A percentile compares a stretch with the other conserved stretches of the same genome.
Conservation (phyloP, 768 basidiomycete genomes). For the Tricholoma hemisulphureum region DNA sequence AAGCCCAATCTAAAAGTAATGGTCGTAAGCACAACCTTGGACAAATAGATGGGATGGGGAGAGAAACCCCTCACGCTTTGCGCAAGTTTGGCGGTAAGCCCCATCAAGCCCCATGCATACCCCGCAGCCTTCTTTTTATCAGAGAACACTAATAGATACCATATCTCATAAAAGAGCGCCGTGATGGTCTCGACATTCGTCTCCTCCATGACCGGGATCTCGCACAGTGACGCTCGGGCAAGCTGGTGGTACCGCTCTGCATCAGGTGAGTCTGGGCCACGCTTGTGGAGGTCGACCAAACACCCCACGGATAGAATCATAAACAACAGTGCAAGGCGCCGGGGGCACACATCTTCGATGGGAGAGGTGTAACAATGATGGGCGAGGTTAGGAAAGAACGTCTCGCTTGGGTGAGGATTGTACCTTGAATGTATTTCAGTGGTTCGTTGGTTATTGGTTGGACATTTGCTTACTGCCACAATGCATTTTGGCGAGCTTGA, state of each 20-base stretch:
- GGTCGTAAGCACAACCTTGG: not conserved
- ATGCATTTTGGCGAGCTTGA: conserved; percentile 59
- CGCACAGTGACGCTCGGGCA: conserved; percentile 57
- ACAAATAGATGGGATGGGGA: not conserved
- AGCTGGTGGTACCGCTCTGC: conserved; percentile 60
- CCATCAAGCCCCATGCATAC: conserved; percentile 56
- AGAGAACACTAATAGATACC: conserved; percentile 69
- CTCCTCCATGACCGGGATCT: conserved; percentile 65
- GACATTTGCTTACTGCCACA: conserved; percentile 54
- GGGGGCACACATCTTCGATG: conserved; percentile 52
- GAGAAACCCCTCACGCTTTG: conserved; percentile 50
- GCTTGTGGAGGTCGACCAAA: conserved; percentile 56
- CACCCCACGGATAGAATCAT: conserved; percentile 72
- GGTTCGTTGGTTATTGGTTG: not conserved
- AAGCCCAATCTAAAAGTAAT: conserved; percentile 49
- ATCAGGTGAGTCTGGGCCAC: conserved; percentile 46
- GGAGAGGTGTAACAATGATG: conserved; percentile 63
- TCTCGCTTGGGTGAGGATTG: conserved; percentile 64
- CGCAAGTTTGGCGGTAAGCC: conserved; percentile 57
- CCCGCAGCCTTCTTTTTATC: conserved; percentile 66
- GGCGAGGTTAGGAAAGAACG: conserved; percentile 62
- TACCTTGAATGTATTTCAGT: conserved; percentile 36
- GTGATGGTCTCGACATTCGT: conserved; percentile 63
- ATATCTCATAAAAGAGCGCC: conserved; percentile 59
- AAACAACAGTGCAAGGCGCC: conserved; percentile 61